Evolutionary conservation across 192 early-diverging fungal genomes (phyloP).

Genomic region (Podila minutissima): DNA sequence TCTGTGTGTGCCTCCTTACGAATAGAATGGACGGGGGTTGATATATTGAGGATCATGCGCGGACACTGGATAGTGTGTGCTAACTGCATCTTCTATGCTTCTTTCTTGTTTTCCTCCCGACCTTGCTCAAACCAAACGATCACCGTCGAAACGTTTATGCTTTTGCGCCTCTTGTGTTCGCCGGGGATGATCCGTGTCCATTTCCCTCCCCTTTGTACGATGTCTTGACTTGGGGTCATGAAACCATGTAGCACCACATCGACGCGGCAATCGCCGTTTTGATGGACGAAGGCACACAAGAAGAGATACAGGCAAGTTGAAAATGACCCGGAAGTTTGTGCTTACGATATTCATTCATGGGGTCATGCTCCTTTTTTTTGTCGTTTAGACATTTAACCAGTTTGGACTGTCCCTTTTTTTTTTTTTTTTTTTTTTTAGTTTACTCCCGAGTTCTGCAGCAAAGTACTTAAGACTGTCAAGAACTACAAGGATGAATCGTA

Average conservation of each 20-base stretch:
- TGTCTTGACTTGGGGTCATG: background rate
- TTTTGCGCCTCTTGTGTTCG: too few relatives aligned
- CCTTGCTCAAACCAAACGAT: too few relatives aligned
- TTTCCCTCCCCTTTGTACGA: too few relatives aligned
- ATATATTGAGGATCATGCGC: too few relatives aligned
- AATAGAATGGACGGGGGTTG: too few relatives aligned
- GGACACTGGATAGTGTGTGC: too few relatives aligned
- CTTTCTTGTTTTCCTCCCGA: too few relatives aligned
- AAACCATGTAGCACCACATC: conserved; percentile 24
- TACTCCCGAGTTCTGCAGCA: conserved; percentile 30
- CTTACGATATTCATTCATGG: background rate
- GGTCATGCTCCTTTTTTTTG: background rate
- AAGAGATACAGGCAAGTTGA: conserved; percentile 34
- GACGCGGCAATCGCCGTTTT: conserved; percentile 25
- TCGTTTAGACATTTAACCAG: background rate
- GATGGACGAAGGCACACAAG: conserved; percentile 31
- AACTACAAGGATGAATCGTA: conserved; percentile 45
- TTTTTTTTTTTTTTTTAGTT: conserved; percentile 19
- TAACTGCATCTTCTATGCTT: too few relatives aligned
- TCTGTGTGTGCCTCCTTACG: too few relatives aligned
- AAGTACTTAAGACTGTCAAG: conserved; percentile 37
- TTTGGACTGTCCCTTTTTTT: background rate
- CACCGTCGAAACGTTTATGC: too few relatives aligned
- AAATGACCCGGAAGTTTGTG: background rate
- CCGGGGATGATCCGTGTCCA: too few relatives aligned